Evolutionary conservation across 148 eudicot genomes (phyloP), one percentile per base, ranked within the genome.

Genomic region (Camellia sinensis): DNA sequence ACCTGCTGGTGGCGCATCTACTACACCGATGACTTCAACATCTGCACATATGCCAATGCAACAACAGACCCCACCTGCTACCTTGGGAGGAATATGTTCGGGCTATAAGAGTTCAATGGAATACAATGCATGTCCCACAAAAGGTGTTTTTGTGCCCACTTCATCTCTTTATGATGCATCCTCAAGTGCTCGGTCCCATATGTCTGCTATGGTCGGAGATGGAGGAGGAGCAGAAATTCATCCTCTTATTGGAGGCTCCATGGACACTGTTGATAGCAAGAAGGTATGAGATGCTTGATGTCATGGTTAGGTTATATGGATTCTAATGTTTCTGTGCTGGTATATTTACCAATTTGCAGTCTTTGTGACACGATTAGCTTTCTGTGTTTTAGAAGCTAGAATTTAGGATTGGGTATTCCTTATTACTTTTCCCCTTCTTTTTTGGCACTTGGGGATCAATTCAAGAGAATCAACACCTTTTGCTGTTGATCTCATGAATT

Each of bases 91-190:
- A 65, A 87, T 88, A 63, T 84, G 82, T 77, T 81, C 97, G 77
- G 87, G 83, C 50, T 88, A 81, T 76, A 92, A 86, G 76, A 86
- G 77, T 85, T 76, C 91, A 14, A 77, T 85, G 80, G 95, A 93
- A 41, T 84, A 84, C 76, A 85, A 85, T 83, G 70, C 91, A 29
- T 82, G 91, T 66, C 89, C 85, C 73, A 57, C 84, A 83, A 91
- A 89, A 84, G 86, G 89, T 80, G 88, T 75, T 81, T 88, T 83
- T 85, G 88, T 87, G 78, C 82, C 90, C 50, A 72, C 86, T 82
- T 84, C 98, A 76, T 88, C 98, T 62, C 87, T 91, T 69, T 90
- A 87, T 87, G 95, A 93, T 78, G 89, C 83, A 66, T 90, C 98
- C n/a, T 81, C 94, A 14, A 83, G 81, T 69, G 82, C 89, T 46